phyloP scores from a whole-genome alignment of 192 early-diverging fungal species.

The Phycomyces nitens region DNA sequence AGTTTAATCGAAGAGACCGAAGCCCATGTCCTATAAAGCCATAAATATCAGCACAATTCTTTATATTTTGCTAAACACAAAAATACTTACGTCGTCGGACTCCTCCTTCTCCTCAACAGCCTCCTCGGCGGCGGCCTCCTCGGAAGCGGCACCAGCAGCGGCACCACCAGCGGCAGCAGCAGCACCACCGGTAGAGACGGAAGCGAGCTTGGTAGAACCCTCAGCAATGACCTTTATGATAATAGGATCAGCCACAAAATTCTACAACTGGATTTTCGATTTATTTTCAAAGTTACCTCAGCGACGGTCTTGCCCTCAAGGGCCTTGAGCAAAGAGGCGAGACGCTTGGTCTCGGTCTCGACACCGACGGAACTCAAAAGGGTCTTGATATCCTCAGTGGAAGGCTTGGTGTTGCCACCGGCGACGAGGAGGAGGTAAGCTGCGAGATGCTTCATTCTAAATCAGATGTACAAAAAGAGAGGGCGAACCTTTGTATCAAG shows the following conservation, averaged over 20 bases:
- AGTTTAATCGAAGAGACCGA: constrained; percentile 94
- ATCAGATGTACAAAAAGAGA: constrained; percentile 6
- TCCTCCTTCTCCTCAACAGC: constrained; percentile 92
- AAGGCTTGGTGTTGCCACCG: constrained; percentile 79
- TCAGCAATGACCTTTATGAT: constrained; percentile 74
- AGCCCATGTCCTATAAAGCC: constrained; percentile 68
- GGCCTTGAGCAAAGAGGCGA: constrained; percentile 71
- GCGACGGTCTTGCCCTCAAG: constrained; percentile 86
- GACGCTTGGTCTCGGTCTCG: constrained; percentile 77
- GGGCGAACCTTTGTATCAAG: neutral
- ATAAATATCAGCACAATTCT: neutral
- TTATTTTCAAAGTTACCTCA: constrained; percentile 49
- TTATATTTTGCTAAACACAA: neutral
- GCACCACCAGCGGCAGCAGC: constrained; percentile 58
- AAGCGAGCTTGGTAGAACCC: constrained; percentile 86
- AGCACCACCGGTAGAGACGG: constrained; percentile 90
- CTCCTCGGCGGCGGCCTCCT: constrained; percentile 65
- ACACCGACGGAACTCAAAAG: constrained; percentile 89
- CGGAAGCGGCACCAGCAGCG: constrained; percentile 65
- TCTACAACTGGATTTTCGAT: neutral
- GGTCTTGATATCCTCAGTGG: constrained; percentile 71
- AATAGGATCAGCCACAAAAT: neutral
- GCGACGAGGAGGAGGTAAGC: constrained; percentile 94
- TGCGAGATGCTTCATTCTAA: constrained; percentile 90
- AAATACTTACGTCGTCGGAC: constrained; percentile 61